phyloP scores from a whole-genome alignment of 345 rosid species.

The Syzygium oleosum region DNA sequence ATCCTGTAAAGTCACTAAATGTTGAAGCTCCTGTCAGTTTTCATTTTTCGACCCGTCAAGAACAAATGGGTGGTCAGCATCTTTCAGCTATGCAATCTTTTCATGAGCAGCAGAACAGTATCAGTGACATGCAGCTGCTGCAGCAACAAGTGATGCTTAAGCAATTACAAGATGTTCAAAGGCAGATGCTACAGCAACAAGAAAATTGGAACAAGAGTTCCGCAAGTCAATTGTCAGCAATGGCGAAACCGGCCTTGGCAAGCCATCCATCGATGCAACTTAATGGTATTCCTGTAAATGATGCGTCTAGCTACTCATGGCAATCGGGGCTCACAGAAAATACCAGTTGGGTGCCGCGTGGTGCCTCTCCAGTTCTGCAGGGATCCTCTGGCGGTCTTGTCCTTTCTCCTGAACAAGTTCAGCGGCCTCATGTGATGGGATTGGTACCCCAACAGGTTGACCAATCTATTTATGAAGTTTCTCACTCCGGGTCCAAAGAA shows the following conservation, averaged over 20 bases:
- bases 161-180: slow-evolving; percentile 75
- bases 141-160: slow-evolving; percentile 67
- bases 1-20: slow-evolving; percentile 36
- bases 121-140: slow-evolving; percentile 63
- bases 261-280: slow-evolving; percentile 37
- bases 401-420: slow-evolving; percentile 57
- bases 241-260: slow-evolving; percentile 30
- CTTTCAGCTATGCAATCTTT: slow-evolving; percentile 53
- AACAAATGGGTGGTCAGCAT: slow-evolving; percentile 49
- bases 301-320: slow-evolving; percentile 48
- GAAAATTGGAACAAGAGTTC: slow-evolving; percentile 48
- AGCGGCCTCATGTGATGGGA: slow-evolving; percentile 29
- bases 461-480: slow-evolving; percentile 65
- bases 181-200: slow-evolving; percentile 54
- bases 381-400: slow-evolving; percentile 49
- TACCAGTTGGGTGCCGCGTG: slow-evolving; percentile 50
- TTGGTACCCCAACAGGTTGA: slow-evolving; percentile 51
- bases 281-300: slow-evolving; percentile 58
- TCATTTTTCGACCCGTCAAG: slow-evolving; percentile 63
- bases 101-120: slow-evolving; percentile 64
- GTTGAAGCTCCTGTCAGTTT: slow-evolving; percentile 60
- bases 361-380: slow-evolving; percentile 36
- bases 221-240: slow-evolving; percentile 32
- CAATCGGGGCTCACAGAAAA: slow-evolving; percentile 40
- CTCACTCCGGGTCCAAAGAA: slow-evolving; percentile 36